A percentile compares a stretch with the other conserved stretches of the same genome.
phyloP scores from a whole-genome alignment of 768 basidiomycete genomes.

The Kwoniella europaea region DNA sequence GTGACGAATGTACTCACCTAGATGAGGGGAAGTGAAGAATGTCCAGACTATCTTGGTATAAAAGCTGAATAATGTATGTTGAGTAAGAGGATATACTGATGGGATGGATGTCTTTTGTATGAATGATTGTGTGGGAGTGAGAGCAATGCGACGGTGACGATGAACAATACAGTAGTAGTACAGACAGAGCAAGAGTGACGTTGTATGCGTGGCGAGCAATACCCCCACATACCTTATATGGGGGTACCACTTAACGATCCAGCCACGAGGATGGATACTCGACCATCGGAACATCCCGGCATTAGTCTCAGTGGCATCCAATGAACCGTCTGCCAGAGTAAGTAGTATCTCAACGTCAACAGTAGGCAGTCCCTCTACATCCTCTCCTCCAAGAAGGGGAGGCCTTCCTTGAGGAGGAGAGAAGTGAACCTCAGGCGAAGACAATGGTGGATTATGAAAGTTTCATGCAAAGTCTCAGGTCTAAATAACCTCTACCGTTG shows the following conservation, averaged over 20 bases:
- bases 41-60: neutral
- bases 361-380: no score
- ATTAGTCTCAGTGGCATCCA: conserved; percentile 1
- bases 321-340: no score
- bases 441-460: neutral
- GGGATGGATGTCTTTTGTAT: neutral
- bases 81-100: neutral
- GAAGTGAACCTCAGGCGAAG: neutral
- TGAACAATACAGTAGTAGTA: neutral
- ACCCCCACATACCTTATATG: neutral
- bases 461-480: conserved; percentile 9
- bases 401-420: neutral
- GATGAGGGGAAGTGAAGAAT: neutral
- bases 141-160: conserved; percentile 1
- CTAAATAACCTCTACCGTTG: conserved; percentile 1
- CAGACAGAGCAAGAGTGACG: conserved; percentile 1
- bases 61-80: no score
- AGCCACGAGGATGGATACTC: neutral
- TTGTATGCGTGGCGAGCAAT: conserved; percentile 7
- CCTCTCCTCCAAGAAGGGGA: no score
- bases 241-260: neutral
- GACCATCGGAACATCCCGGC: conserved; percentile 7
- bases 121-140: conserved; percentile 1
- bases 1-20: neutral
- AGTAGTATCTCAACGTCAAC: no score